Conservation (phyloP, 2,329 filamentous ascomycete species). For the Fusarium sp. region DNA sequence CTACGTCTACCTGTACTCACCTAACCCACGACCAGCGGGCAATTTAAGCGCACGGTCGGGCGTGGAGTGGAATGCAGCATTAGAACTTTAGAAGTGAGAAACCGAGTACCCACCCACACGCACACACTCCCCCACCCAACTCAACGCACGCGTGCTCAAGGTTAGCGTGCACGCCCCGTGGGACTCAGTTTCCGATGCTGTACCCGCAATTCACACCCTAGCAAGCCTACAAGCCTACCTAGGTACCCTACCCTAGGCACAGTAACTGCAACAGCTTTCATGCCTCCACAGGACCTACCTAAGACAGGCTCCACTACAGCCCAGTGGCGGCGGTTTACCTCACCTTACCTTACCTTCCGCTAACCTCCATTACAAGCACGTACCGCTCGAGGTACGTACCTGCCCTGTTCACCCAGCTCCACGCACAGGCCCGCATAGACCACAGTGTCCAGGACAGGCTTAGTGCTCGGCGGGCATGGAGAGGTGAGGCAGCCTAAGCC, state of each 20-base stretch:
- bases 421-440: too few relatives aligned
- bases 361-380: conserved; percentile 23
- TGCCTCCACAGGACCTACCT: too few relatives aligned
- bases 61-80: conserved; percentile 34
- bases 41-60: conserved; percentile 32
- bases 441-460: background rate
- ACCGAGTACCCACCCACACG: conserved; percentile 43
- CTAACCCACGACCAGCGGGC: conserved; percentile 56
- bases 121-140: conserved; percentile 6
- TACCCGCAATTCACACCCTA: conserved; percentile 37
- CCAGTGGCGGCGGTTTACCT: conserved; percentile 26
- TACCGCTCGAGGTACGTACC: conserved; percentile 10
- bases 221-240: too few relatives aligned
- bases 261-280: background rate
- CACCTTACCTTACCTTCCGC: too few relatives aligned
- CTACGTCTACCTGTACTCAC: conserved; percentile 55
- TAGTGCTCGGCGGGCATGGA: background rate
- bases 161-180: conserved; percentile 14
- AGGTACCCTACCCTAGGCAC: too few relatives aligned
- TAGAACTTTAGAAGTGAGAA: conserved; percentile 3
- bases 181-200: conserved; percentile 38
- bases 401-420: too few relatives aligned
- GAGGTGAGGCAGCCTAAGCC: conserved; percentile 2
- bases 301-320: background rate
- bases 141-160: conserved; percentile 34